These are phyloP conservation scores for Elongisporangium anandrum DNA, from an alignment of 352 stramenopile genomes.

Conservation along the genomic window DNA sequence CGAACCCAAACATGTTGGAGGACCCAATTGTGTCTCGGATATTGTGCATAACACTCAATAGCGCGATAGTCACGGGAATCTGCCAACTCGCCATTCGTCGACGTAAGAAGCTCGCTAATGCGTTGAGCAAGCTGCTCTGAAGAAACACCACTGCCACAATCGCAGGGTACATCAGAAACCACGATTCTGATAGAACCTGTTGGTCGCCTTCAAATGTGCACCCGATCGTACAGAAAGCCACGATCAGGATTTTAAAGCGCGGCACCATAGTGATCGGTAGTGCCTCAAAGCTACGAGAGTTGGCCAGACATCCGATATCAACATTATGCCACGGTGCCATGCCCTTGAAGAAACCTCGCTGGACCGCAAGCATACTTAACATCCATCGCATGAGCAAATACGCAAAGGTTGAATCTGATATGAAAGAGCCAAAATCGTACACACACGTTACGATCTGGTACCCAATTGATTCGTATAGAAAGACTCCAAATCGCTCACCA, in stretches of 20 bases:
- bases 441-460: no score
- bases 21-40: no score
- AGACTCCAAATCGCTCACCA: no score
- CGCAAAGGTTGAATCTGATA: conserved; percentile 24
- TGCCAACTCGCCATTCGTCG: background rate
- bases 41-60: no score
- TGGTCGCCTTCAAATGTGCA: conserved; percentile 39
- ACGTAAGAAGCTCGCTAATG: conserved; percentile 12
- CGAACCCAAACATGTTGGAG: no score
- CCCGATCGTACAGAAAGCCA: conserved; percentile 24
- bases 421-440: conserved; percentile 25
- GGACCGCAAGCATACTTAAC: no score
- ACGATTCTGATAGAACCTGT: conserved; percentile 15
- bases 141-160: conserved; percentile 18
- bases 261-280: conserved; percentile 24
- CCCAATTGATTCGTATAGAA: no score
- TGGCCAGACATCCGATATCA: no score
- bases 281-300: conserved; percentile 17
- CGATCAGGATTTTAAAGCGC: conserved; percentile 23
- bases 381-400: conserved; percentile 27
- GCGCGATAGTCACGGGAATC: no score
- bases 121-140: conserved; percentile 19
- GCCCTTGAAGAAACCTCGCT: no score
- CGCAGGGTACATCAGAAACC: conserved; percentile 20
- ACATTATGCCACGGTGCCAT: no score